A percentile compares a stretch with the other conserved stretches of the same genome.
These are phyloP conservation scores for Fusarium decemcellulare DNA, from an alignment of 2,329 filamentous ascomycete genomes.

Conservation along the genomic window DNA sequence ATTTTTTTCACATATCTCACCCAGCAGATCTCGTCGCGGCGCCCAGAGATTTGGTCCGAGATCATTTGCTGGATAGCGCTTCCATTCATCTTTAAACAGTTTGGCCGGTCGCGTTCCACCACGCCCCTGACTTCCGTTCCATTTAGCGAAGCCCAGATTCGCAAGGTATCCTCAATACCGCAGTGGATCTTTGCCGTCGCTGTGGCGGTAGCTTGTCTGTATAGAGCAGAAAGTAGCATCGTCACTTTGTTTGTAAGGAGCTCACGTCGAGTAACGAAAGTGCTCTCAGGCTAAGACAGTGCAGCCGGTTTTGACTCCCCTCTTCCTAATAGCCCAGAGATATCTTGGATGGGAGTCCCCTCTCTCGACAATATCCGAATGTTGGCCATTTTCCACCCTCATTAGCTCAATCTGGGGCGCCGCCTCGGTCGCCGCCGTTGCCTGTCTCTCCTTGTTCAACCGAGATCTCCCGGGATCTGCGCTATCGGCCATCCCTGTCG, in stretches of 20 bases:
- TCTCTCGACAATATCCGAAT: neutral
- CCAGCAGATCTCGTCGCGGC: slow-evolving; percentile 32
- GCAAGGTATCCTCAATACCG: neutral
- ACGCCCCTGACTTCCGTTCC: neutral
- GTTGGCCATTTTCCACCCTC: neutral
- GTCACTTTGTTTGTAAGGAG: slow-evolving; percentile 21
- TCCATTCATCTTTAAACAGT: slow-evolving; percentile 38
- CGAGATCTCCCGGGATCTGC: slow-evolving; percentile 42
- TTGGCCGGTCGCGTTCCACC: too few species aligned
- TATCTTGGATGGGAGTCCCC: neutral
- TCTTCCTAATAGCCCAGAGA: slow-evolving; percentile 36
- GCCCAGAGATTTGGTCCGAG: slow-evolving; percentile 51
- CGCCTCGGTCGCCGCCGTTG: neutral
- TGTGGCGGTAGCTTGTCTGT: slow-evolving; percentile 25
- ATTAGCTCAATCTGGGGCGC: slow-evolving; percentile 6
- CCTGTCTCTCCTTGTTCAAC: slow-evolving; percentile 43
- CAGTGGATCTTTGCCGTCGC: slow-evolving; percentile 29
- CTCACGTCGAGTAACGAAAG: neutral
- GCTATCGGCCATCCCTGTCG: slow-evolving; percentile 47
- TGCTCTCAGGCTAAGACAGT: neutral
- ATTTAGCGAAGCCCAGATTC: neutral
- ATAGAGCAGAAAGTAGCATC: slow-evolving; percentile 28
- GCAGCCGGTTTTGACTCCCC: slow-evolving; percentile 44
- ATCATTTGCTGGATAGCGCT: slow-evolving; percentile 51
- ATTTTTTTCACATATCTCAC: slow-evolving; percentile 44